Percentiles rank a stretch among this genome's conserved stretches.
These are phyloP conservation scores for Stropharia rugosoannulata DNA, from an alignment of 768 basidiomycete species.

Conservation along the genomic window DNA sequence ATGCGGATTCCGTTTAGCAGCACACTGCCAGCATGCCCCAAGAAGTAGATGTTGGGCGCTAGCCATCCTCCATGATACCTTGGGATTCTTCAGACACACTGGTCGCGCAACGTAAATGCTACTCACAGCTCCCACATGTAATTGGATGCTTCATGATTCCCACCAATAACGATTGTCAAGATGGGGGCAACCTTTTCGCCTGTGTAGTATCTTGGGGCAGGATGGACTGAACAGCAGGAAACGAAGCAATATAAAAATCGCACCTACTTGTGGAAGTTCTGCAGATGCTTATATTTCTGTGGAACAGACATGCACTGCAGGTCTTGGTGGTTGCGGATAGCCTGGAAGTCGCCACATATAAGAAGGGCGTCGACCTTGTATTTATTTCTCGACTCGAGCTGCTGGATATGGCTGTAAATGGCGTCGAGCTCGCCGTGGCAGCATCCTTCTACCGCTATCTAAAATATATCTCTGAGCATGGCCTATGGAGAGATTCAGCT, in stretches of 20 bases:
- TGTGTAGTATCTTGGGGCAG: slow-evolving; percentile 72
- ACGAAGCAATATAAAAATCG: slow-evolving; percentile 7
- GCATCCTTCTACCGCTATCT: slow-evolving; percentile 94
- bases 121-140: slow-evolving; percentile 92
- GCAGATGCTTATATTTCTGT: slow-evolving; percentile 80
- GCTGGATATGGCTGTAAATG: slow-evolving; percentile 72
- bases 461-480: not conserved
- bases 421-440: slow-evolving; percentile 92
- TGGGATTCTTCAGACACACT: not conserved
- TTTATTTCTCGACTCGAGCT: slow-evolving; percentile 57
- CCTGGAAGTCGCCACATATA: slow-evolving; percentile 96
- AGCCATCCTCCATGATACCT: slow-evolving; percentile 98
- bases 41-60: slow-evolving; percentile 94
- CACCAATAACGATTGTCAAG: slow-evolving; percentile 92
- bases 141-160: slow-evolving; percentile 97
- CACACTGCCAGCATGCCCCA: slow-evolving; percentile 89
- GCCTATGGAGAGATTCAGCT: not conserved
- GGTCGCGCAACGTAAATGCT: not conserved
- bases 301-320: slow-evolving; percentile 91
- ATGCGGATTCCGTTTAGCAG: slow-evolving; percentile 87
- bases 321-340: slow-evolving; percentile 82
- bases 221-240: not conserved
- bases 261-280: slow-evolving; percentile 78
- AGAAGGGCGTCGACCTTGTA: slow-evolving; percentile 83
- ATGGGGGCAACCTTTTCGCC: slow-evolving; percentile 81